These are phyloP conservation scores for Talaromyces sp. DNA, from an alignment of 2,329 filamentous ascomycete species.

Conservation along the genomic window DNA sequence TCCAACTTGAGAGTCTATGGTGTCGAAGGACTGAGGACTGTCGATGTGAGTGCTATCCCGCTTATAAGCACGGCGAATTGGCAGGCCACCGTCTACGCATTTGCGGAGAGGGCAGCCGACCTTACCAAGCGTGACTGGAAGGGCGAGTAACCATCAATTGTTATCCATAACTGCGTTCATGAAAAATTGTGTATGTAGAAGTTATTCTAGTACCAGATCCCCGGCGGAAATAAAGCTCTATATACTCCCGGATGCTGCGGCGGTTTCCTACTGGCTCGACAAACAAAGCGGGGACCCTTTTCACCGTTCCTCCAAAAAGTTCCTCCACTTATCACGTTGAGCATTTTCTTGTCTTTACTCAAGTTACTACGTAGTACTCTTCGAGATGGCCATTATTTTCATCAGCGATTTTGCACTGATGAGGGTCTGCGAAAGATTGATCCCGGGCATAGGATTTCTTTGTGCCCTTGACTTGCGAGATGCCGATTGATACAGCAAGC, in stretches of 20 bases:
- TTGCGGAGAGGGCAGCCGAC: slow-evolving; percentile 29
- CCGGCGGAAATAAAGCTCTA: not conserved
- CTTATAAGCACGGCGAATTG: slow-evolving; percentile 25
- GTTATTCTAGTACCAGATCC: not conserved
- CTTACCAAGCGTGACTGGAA: slow-evolving; percentile 31
- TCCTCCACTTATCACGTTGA: not conserved
- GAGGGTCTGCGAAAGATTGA: not conserved
- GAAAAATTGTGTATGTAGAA: not conserved
- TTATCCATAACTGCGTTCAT: not conserved
- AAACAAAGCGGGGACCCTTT: slow-evolving; percentile 8
- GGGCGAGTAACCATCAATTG: not conserved
- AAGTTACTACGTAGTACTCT: too few species aligned
- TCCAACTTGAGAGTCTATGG: slow-evolving; percentile 41
- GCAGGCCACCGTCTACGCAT: slow-evolving; percentile 26
- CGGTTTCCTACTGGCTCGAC: slow-evolving; percentile 2
- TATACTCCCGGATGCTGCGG: slow-evolving; percentile 1
- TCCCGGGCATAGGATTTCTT: not conserved
- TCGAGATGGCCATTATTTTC: not conserved
- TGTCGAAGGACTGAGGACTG: slow-evolving; percentile 22
- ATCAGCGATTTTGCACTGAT: not conserved
- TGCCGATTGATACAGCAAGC: not conserved
- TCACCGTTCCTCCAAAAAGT: not conserved
- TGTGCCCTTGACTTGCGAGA: not conserved
- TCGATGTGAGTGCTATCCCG: slow-evolving; percentile 19
- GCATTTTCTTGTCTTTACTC: not conserved